Evolutionary conservation across 768 basidiomycete genomes (phyloP).

Genomic region (Dentipellis fragilis): DNA sequence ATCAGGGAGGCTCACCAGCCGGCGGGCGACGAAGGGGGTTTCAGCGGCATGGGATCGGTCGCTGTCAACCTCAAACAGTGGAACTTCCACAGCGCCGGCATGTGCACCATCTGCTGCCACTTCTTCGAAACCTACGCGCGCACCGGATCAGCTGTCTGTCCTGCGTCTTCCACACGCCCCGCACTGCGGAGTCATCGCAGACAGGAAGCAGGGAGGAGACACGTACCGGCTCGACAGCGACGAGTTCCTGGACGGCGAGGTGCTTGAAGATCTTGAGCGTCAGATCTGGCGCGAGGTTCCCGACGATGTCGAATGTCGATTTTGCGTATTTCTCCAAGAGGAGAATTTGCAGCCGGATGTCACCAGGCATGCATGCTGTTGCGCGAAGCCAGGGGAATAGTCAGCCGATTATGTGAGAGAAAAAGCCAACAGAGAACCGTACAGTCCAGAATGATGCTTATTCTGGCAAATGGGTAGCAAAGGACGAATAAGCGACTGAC

Average conservation of each 20-base stretch:
- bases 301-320: constrained; percentile 77
- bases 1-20: constrained; percentile 81
- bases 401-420: background rate
- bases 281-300: constrained; percentile 56
- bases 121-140: constrained; percentile 30
- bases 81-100: constrained; percentile 68
- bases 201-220: background rate
- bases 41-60: constrained; percentile 59
- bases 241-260: constrained; percentile 49
- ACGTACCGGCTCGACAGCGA: constrained; percentile 47
- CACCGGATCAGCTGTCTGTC: background rate
- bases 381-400: constrained; percentile 4
- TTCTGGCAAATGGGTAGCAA: constrained; percentile 23
- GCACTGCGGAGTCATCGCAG: background rate
- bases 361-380: constrained; percentile 71
- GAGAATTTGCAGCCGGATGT: constrained; percentile 75
- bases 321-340: constrained; percentile 77
- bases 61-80: constrained; percentile 67
- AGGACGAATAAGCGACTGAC: constrained; percentile 1
- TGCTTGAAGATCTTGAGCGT: constrained; percentile 53
- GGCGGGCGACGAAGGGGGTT: constrained; percentile 49
- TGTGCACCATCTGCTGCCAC: constrained; percentile 36
- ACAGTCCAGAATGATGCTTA: constrained; percentile 57
- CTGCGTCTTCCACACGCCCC: background rate
- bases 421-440: constrained; percentile 12